These are phyloP conservation scores for Rhizomucor miehei DNA, from an alignment of 371 early-diverging fungal genomes.

Conservation along the genomic window DNA sequence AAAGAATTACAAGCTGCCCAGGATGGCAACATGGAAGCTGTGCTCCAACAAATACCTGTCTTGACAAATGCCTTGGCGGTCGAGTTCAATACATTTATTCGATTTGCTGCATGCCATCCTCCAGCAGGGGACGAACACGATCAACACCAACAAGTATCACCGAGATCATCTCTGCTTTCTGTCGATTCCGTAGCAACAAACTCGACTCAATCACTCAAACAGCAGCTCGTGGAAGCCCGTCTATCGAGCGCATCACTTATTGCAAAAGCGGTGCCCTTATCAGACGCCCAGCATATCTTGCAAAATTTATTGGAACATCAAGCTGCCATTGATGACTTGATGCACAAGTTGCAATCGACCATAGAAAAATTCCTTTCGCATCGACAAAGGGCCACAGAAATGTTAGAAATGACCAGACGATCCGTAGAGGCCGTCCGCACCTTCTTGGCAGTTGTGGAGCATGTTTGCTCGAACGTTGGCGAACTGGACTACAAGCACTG, in stretches of 20 bases:
- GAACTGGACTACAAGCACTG: constrained; percentile 31
- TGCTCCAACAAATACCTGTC: no score
- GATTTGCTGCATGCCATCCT: background rate
- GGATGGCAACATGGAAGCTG: background rate
- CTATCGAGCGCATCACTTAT: constrained; percentile 25
- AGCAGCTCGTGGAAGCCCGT: constrained; percentile 18
- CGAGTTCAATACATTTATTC: background rate
- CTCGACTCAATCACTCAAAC: constrained; percentile 19
- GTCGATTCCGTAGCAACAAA: constrained; percentile 13
- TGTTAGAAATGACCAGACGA: constrained; percentile 42
- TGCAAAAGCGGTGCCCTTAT: constrained; percentile 20
- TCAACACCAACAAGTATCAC: constrained; percentile 8
- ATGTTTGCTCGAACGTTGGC: constrained; percentile 36
- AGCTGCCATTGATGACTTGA: constrained; percentile 23
- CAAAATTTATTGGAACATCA: constrained; percentile 32
- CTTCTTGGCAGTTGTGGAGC: constrained; percentile 39
- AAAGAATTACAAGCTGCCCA: constrained; percentile 24
- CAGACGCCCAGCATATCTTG: constrained; percentile 26
- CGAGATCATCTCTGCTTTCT: constrained; percentile 23
- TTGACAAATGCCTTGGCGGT: no score
- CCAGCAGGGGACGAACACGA: background rate
- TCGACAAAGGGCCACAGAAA: constrained; percentile 28
- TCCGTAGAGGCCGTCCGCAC: constrained; percentile 39
- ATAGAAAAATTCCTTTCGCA: constrained; percentile 24
- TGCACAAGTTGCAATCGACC: constrained; percentile 16